phyloP scores from a whole-genome alignment of 768 basidiomycete species.

The Agaricus bisporus region DNA sequence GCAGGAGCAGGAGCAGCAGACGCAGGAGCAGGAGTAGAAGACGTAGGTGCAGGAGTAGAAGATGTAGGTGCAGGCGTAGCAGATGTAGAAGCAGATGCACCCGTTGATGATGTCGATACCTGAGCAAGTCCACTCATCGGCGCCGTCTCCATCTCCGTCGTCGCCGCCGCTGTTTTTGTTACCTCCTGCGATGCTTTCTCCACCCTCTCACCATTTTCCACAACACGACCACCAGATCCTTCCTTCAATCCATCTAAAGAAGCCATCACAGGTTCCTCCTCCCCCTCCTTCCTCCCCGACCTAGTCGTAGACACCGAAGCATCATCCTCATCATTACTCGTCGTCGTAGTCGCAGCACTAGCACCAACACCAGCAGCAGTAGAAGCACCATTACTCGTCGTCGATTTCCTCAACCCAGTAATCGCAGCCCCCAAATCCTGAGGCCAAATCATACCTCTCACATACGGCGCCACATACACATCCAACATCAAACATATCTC shows the following conservation, averaged over 20 bases:
- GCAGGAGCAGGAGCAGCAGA: conserved; percentile 12
- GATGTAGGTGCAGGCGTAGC: background rate
- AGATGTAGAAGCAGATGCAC: too few relatives aligned
- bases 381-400: background rate
- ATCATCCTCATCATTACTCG: conserved; percentile 5
- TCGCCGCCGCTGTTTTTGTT: conserved; percentile 10
- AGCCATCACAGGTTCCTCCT: conserved; percentile 5
- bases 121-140: too few relatives aligned
- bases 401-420: conserved; percentile 38
- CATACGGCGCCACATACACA: conserved; percentile 56
- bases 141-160: background rate
- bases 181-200: conserved; percentile 13
- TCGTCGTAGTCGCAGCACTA: conserved; percentile 10
- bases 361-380: too few relatives aligned
- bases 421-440: conserved; percentile 62
- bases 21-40: conserved; percentile 13
- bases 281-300: too few relatives aligned
- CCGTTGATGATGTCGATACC: too few relatives aligned
- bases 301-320: too few relatives aligned
- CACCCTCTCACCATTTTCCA: conserved; percentile 10
- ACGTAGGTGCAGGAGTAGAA: conserved; percentile 5
- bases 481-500: conserved; percentile 75
- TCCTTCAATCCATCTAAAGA: conserved; percentile 2
- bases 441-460: conserved; percentile 70
- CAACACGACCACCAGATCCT: background rate